Conservation (phyloP, 192 early-diverging fungal species). For the Backusella tarrabulga region DNA sequence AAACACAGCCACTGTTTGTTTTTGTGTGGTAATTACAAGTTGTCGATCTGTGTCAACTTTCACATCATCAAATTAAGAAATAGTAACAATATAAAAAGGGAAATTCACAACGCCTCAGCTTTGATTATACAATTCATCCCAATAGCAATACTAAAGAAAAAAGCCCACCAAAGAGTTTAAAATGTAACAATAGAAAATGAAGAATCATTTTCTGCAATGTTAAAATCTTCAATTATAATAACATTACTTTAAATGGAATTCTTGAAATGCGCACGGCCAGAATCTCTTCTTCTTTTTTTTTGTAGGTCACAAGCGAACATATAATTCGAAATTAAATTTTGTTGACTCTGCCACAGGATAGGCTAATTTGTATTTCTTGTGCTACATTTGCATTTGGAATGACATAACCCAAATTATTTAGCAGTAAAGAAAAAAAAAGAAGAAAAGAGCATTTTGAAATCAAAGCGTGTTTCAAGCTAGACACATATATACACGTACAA, state of each 20-base stretch:
- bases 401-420: not conserved
- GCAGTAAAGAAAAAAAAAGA: not conserved
- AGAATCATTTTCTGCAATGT: not conserved
- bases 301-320: not conserved
- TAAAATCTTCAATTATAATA: not conserved
- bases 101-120: not conserved
- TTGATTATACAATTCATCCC: no score
- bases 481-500: no score
- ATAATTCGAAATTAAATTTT: not conserved
- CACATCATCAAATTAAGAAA: not conserved
- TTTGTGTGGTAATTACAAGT: not conserved
- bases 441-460: not conserved
- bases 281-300: not conserved
- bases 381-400: not conserved
- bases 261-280: not conserved
- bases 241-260: conserved; percentile 2
- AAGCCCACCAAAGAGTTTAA: not conserved
- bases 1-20: not conserved
- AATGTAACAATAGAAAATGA: not conserved
- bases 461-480: not conserved
- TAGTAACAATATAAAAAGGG: not conserved
- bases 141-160: not conserved
- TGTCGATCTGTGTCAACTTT: not conserved
- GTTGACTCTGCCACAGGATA: not conserved
- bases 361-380: not conserved